Conservation (phyloP, 2,329 filamentous ascomycete genomes). For the Ceratocystis cubensis region DNA sequence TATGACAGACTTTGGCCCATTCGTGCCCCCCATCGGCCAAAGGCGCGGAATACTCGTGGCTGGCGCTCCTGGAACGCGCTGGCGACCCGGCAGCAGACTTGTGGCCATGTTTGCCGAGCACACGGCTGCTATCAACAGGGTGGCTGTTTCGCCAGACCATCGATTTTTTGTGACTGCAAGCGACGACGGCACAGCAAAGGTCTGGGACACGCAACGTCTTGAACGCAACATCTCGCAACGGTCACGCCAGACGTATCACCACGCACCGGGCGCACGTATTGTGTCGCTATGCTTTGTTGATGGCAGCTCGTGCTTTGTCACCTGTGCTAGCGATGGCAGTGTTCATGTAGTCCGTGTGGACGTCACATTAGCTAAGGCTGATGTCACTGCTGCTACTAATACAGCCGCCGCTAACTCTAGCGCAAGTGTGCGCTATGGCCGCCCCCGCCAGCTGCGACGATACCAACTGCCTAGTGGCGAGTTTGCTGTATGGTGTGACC, state of each 20-base stretch:
- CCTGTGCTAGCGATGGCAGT: slow-evolving; percentile 77
- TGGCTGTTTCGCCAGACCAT: slow-evolving; percentile 78
- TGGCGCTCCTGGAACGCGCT: slow-evolving; percentile 39
- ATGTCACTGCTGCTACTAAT: background rate
- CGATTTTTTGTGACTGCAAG: slow-evolving; percentile 88
- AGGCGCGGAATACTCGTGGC: slow-evolving; percentile 25
- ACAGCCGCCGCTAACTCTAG: slow-evolving; percentile 22
- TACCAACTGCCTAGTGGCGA: slow-evolving; percentile 66
- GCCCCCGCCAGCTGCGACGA: slow-evolving; percentile 61
- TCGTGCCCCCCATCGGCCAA: slow-evolving; percentile 38
- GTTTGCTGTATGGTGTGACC: slow-evolving; percentile 79
- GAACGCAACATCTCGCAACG: slow-evolving; percentile 85
- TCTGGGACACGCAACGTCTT: slow-evolving; percentile 84
- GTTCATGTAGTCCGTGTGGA: slow-evolving; percentile 81
- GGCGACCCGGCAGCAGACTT: slow-evolving; percentile 72
- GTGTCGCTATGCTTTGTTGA: slow-evolving; percentile 83
- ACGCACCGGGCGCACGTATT: slow-evolving; percentile 58
- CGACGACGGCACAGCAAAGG: slow-evolving; percentile 77
- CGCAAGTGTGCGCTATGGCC: slow-evolving; percentile 59
- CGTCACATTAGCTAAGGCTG: slow-evolving; percentile 24
- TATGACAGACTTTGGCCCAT: slow-evolving; percentile 56
- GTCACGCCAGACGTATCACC: slow-evolving; percentile 72
- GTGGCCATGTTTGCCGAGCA: slow-evolving; percentile 88
- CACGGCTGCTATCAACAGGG: slow-evolving; percentile 64
- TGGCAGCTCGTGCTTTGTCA: slow-evolving; percentile 85